These are phyloP conservation scores for Eutrema yunnanense DNA, from an alignment of 345 rosid genomes.

Conservation along the genomic window DNA sequence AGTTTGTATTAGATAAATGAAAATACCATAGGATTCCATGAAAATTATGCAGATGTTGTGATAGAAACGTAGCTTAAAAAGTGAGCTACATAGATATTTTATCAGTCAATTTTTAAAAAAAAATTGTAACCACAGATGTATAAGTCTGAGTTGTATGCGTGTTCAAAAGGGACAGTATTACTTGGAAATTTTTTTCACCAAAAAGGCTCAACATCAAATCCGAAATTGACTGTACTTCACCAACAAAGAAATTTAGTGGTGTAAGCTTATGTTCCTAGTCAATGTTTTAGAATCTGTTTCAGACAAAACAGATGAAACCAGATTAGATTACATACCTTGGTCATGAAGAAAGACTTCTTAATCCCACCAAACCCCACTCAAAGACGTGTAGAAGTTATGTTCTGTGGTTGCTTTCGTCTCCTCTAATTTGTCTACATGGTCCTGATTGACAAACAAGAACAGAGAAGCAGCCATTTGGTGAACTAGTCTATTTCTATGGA, in stretches of 20 bases:
- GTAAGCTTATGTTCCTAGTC: conserved; percentile 14
- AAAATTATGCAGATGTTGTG: conserved; percentile 1
- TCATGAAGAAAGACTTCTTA: conserved; percentile 24
- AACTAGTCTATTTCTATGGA: neutral
- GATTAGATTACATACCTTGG: conserved; percentile 29
- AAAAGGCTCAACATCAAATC: conserved; percentile 19
- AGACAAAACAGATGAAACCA: conserved; percentile 19
- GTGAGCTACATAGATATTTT: conserved; percentile 32
- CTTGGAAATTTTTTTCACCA: neutral
- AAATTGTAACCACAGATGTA: conserved; percentile 28
- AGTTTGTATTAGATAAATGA: conserved; percentile 11
- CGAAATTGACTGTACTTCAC: conserved; percentile 27
- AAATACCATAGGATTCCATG: conserved; percentile 7
- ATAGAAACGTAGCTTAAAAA: conserved; percentile 28
- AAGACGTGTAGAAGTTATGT: conserved; percentile 20
- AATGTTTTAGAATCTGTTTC: conserved; percentile 6
- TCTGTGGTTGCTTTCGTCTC: conserved; percentile 13
- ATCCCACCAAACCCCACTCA: conserved; percentile 34
- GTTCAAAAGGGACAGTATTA: conserved; percentile 28
- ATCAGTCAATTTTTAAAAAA: conserved; percentile 6
- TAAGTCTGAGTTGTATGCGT: conserved; percentile 25
- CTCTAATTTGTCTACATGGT: neutral
- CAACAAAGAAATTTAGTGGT: conserved; percentile 20
- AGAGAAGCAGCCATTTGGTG: conserved; percentile 19
- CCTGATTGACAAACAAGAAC: conserved; percentile 15